Evolutionary conservation across 768 basidiomycete species (phyloP), one percentile per base, ranked within the genome.

Genomic region (Galerina marginata): DNA sequence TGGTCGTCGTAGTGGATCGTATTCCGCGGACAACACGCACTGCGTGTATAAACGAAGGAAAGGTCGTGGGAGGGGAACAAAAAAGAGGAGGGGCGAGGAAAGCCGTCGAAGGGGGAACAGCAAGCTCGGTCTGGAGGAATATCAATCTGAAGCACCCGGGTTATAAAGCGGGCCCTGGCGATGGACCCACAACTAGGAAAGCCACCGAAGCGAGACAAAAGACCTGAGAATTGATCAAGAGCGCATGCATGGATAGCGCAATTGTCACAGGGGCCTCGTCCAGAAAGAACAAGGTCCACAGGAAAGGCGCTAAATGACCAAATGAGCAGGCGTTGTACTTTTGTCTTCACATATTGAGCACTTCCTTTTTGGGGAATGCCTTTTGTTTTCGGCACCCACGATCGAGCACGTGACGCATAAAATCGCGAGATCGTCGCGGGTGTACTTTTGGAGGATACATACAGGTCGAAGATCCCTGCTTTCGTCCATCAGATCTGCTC

Each of bases 151-250:
- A 25, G 23, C 26, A n/a, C 23, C 37, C 50, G 43, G 54, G 60
- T 70, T 71, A 69, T 68, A 65, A 62, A 20, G 23, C 48, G 54
- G 29, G 29, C 56, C 60, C 52, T 25, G 51, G 48, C 62, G 57
- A 42, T 70, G 74, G 74, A 75, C 76, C 72, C 72, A 77, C 75
- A 75, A 60, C 42, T 49, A 33, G n/a, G 56, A 55, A 62, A 63
- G 39, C 16, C 42, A 25, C 29, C 51, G 46, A 46, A 58, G 20
- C 9, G 63, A 66, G 56, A 69, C 67, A 70, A 70, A 70, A 71
- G 65, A 63, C 42, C 29, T 33, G 40, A 9, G 56, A n/a, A n/a
- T n/a, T n/a, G n/a, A n/a, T n/a, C n/a, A n/a, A n/a, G 38, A 36
- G 55, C 38, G 25, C 23, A 46, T 16, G 25, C 26, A 29, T 55